Base-by-base conservation (phyloP, 106 monocot genomes). In the Iris macrosiphon region DNA sequence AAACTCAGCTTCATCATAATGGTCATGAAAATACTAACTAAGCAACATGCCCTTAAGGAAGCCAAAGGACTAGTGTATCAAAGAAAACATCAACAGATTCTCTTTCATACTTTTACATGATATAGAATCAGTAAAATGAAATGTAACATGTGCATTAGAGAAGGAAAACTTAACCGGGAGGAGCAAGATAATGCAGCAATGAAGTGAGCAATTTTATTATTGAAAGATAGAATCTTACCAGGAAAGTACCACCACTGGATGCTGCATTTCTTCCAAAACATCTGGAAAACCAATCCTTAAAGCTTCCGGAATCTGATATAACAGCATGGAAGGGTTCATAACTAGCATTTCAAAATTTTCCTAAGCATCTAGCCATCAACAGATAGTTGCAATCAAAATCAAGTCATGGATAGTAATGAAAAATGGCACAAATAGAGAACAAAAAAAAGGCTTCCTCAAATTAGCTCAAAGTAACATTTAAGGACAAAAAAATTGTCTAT, bases 201-300 rank as follows among this genome's bases (percentile, higher is more conserved):
- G 6, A 32, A 24, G 41, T 23, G 37, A 14, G 6, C 4, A 40
- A 21, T 15, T 17, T 14, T 43, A 20, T 13, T n/a, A 23, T 26
- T 28, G 23, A 26, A 52, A 45, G 15, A n/a, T n/a, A n/a, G 24
- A 46, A 47, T 18, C 31, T 56, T 71, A 89, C 94, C 86, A 82
- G 31, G 96, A 90, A 33, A 96, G 74, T 31, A 72, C 34, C 19
- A 90, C 72, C 4, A 89, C 76, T 43, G 90, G 96, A 79, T 95
- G 95, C 18, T 85, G 89, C 12, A 51, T 52, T 42, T 50, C 79
- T 47, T 89, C 86, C 15, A 58, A 13, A 23, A 78, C 40, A 83
- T 83, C 54, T 25, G 55, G 22, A 75, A 86, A 90, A 8, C 45
- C 59, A 52, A 47, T 57, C 14, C 52, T 69, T 29, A 96, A 61